Evolutionary conservation across 2,329 filamentous ascomycete genomes (phyloP).

Genomic region (Incumbomyces lentus): DNA sequence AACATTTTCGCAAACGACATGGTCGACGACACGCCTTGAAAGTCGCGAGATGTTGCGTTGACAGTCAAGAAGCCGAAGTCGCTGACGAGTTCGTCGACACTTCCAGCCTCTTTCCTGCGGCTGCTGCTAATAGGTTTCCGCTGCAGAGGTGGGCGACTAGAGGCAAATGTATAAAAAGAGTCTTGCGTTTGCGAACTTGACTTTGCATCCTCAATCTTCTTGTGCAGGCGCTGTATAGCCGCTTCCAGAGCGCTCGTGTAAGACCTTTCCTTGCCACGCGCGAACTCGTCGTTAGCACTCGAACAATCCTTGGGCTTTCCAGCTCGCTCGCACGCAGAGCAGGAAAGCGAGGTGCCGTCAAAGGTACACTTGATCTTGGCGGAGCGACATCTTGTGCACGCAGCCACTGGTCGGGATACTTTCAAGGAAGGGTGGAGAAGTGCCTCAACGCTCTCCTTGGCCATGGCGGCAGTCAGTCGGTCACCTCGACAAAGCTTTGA

Average conservation of each 20-base stretch:
- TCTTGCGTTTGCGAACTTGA: conserved; percentile 38
- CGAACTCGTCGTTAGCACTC: conserved; percentile 90
- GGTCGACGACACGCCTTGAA: conserved; percentile 74
- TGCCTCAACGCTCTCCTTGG: conserved; percentile 14
- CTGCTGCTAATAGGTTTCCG: conserved; percentile 26
- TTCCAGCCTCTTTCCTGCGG: conserved; percentile 59
- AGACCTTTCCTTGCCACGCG: conserved; percentile 86
- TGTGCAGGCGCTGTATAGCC: conserved; percentile 77
- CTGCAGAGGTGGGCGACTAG: conserved; percentile 21
- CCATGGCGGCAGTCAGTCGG: not conserved
- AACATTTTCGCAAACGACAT: conserved; percentile 90
- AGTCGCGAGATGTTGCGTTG: conserved; percentile 88
- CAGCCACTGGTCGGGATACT: conserved; percentile 68
- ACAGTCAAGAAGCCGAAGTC: conserved; percentile 92
- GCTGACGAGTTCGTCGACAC: conserved; percentile 84
- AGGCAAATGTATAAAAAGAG: conserved; percentile 23
- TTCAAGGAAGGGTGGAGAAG: conserved; percentile 45
- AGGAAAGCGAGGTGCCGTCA: conserved; percentile 89
- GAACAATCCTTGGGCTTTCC: conserved; percentile 81
- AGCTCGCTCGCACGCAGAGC: conserved; percentile 87
- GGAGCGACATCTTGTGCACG: conserved; percentile 71
- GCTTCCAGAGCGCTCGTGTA: conserved; percentile 95
- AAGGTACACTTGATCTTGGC: conserved; percentile 81
- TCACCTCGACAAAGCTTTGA: too few species aligned
- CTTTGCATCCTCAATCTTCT: conserved; percentile 51